Base-by-base conservation (phyloP, 2,329 filamentous ascomycete genomes). In the Berkeleyomyces rouxiae region DNA sequence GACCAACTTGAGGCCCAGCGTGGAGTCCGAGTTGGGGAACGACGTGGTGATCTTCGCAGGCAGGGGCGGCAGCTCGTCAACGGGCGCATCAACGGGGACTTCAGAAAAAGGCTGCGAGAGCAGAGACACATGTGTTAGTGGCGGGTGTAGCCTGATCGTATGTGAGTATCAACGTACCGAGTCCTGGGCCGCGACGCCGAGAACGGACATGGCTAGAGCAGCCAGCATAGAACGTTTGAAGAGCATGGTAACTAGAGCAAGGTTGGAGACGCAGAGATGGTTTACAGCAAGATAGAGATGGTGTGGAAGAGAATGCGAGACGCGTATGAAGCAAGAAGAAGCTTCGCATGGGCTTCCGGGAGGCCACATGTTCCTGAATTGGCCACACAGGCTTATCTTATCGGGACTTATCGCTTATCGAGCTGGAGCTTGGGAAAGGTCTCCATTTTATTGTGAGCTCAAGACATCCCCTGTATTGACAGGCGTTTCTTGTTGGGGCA, bases 1-100 rank as follows among this genome's bases (percentile, higher is more conserved):
- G 78, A 97, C 82, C 68, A 97, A 84, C 82, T 95, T 96, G 69
- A 97, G 84, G 70, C 92, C 93, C 69, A 96, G 93, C 6, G 63
- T 63, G 74, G 95, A 85, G 77, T 95, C 89, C 77, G 85, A 73
- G 71, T 86, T 78, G 75, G 82, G 76, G 77, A 84, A 82, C 72
- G 78, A 78, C 65, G 85, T 84, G 66, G 83, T 82, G 69, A 87
- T 73, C 64, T 63, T 67, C 63, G 67, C 68, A 13, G 67, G 68
- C 46, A 62, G 63, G n/a, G 64, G 61, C 31, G 66, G 59, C 16
- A 64, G 61, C 39, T 61, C 44, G 44, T 53, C 62, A 10, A 44
- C 7, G 37, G 57, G 49, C 10, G 10, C 43, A 16, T 37, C 31
- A 58, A 63, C 63, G 40, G 62, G 47, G 57, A 46, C 61, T 16